Base-by-base conservation (phyloP, 2,329 filamentous ascomycete species). In the Claviceps purpurea region DNA sequence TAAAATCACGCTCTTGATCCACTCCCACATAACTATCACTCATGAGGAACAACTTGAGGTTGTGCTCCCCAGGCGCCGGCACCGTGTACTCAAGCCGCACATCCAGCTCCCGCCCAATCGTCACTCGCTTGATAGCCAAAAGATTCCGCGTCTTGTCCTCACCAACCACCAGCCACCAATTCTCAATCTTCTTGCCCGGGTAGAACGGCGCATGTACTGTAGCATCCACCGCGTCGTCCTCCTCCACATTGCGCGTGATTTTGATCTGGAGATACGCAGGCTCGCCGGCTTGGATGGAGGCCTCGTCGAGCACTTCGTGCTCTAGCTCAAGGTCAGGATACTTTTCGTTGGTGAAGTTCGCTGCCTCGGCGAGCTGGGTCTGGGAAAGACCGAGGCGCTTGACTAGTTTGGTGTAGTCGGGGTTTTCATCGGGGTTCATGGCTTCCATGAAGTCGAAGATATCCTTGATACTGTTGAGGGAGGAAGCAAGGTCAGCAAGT, bases 371-470 rank as follows among this genome's bases (percentile, higher is more conserved):
- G 50, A 98, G 76, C 66, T 98, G 89, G 52, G 76, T 78, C 66
- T 94, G 88, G 51, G 83, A 82, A 43, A 98, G 76, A 7, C 83
- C 82, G 41, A 98, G 78, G 3, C 82, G 79, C 64, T 88, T 84
- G 57, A 97, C 78, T 37, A 98, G 76, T 37, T 78, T 76, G 47
- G 77, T 77, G 66, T 95, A 91, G 57, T 95, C 77, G 42, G 85
- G 73, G 66, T 96, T 95, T 68, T 95, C 91, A 1, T 89, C 85
- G 2, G 91, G 90, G 65, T 95, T 93, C 91, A 98, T 98, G 57
- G 89, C 87, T 60, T 97, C 91, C 86, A 97, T 96, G 72, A 98
- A 97, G 64, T 95, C 90, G 62, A 95, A 91, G 58, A 98, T 84
- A 61, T 97, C 91, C 61, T 89, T 90, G 73, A 98, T 85, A 56